Conservation (phyloP, 768 basidiomycete species). For the Naganishia vaughanmartiniae region DNA sequence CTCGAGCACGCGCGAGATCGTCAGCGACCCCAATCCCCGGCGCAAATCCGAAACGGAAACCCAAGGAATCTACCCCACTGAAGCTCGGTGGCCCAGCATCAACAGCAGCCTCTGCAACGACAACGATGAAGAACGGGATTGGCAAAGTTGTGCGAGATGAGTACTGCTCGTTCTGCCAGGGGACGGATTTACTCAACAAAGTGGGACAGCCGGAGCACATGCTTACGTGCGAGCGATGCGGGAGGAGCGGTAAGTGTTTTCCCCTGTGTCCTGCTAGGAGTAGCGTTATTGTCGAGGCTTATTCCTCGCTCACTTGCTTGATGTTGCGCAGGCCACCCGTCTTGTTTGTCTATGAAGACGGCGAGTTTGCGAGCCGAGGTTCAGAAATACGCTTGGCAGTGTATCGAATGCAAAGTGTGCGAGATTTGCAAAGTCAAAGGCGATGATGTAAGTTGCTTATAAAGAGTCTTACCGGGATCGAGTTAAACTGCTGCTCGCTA, state of each 20-base stretch:
- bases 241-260: constrained; percentile 66
- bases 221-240: constrained; percentile 77
- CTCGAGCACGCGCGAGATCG: constrained; percentile 11
- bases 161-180: constrained; percentile 76
- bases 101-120: background rate
- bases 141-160: constrained; percentile 56
- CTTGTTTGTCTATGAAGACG: constrained; percentile 66
- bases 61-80: background rate
- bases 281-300: background rate
- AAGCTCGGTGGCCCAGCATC: background rate
- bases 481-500: background rate
- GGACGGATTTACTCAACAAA: constrained; percentile 64
- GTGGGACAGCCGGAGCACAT: constrained; percentile 63
- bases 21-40: constrained; percentile 9
- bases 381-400: constrained; percentile 75
- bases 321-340: constrained; percentile 68
- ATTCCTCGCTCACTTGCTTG: background rate
- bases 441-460: constrained; percentile 71
- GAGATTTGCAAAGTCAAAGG: constrained; percentile 81
- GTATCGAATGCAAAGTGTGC: constrained; percentile 87
- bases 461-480: background rate
- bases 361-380: constrained; percentile 60
- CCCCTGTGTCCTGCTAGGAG: constrained; percentile 18
- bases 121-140: background rate
- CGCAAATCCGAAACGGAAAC: constrained; percentile 2